phyloP scores from a whole-genome alignment of 345 rosid genomes.

The Gynandropsis gynandra region DNA sequence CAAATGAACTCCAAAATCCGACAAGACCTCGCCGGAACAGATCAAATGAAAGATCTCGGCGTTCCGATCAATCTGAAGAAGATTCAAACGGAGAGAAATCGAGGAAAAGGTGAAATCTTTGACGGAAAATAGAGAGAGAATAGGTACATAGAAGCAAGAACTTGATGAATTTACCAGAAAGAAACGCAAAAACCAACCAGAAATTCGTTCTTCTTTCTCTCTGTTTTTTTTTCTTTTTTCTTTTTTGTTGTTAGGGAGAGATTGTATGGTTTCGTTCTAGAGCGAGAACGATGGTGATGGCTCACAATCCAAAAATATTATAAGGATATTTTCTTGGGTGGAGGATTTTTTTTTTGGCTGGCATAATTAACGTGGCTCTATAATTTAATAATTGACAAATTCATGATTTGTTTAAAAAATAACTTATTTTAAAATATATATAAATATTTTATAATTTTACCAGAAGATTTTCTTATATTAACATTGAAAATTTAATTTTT shows the following conservation, averaged over 20 bases:
- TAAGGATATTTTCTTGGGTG: conserved; percentile 1
- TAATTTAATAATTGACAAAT: too few species aligned
- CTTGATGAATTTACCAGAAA: conserved; percentile 19
- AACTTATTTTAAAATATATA: too few species aligned
- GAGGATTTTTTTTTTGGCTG: conserved; percentile 11
- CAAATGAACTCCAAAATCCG: conserved; percentile 14
- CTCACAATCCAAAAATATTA: conserved; percentile 13
- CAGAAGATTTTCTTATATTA: too few species aligned
- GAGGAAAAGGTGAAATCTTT: not conserved
- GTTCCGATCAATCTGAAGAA: conserved; percentile 16
- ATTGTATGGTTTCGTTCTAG: conserved; percentile 7
- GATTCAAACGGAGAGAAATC: not conserved
- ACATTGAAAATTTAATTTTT: too few species aligned
- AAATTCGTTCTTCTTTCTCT: conserved; percentile 36
- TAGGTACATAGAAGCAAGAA: not conserved
- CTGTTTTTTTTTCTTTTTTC: conserved; percentile 25
- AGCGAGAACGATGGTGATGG: conserved; percentile 20
- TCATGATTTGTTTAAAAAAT: too few species aligned
- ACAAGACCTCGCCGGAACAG: not conserved
- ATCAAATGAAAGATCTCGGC: conserved; percentile 2
- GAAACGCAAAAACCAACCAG: conserved; percentile 42
- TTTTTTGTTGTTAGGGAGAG: conserved; percentile 18
- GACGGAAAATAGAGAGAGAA: conserved; percentile 1
- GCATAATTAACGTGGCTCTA: conserved; percentile 22
- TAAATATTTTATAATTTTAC: too few species aligned